Evolutionary conservation across 306 rosid genomes (phyloP).

Genomic region (Cicer cuneatum): DNA sequence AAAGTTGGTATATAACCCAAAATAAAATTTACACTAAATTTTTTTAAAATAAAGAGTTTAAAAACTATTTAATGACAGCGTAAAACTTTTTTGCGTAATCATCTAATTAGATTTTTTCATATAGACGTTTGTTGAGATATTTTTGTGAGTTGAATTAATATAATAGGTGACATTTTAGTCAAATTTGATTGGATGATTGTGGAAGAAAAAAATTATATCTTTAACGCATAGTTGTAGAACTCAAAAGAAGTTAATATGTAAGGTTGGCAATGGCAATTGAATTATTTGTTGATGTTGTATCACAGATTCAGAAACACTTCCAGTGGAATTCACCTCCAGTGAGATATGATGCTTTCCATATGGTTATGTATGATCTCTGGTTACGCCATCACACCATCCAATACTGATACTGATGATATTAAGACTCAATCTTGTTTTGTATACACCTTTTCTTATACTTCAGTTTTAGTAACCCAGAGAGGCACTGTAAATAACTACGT

Average conservation of each 20-base stretch:
- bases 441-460: constrained; percentile 41
- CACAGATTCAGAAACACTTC: constrained; percentile 96
- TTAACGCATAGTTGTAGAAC: no score
- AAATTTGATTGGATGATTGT: no score
- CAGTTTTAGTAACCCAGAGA: constrained; percentile 50
- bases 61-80: no score
- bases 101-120: no score
- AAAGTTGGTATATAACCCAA: background rate
- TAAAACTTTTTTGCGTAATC: no score
- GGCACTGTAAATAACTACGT: constrained; percentile 58
- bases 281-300: constrained; percentile 32
- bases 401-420: constrained; percentile 52
- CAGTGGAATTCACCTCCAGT: constrained; percentile 93
- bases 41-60: no score
- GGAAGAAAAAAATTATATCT: no score
- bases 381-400: constrained; percentile 81
- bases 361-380: constrained; percentile 99
- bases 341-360: constrained; percentile 82
- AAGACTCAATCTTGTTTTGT: constrained; percentile 44
- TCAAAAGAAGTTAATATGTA: background rate
- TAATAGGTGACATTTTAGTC: no score
- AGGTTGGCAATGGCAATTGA: constrained; percentile 16
- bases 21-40: no score
- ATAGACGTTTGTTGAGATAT: no score
- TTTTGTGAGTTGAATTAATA: no score